phyloP scores from a whole-genome alignment of 2,329 filamentous ascomycete genomes.

The Alternaria viburni region DNA sequence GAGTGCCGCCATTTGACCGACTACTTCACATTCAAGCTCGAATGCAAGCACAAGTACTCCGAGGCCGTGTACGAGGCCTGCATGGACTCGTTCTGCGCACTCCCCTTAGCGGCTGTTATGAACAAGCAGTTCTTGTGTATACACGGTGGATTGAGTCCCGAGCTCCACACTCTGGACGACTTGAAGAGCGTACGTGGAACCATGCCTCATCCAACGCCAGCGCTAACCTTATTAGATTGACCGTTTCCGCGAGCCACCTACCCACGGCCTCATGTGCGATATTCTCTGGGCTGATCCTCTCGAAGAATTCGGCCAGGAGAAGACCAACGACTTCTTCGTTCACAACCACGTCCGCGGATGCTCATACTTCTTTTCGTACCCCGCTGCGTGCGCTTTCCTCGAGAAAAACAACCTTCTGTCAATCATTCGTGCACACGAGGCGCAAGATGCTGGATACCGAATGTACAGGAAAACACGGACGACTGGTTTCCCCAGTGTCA shows the following conservation, averaged over 20 bases:
- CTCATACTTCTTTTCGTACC: conserved; percentile 99
- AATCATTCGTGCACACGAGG: conserved; percentile 96
- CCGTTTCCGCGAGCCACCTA: conserved; percentile 95
- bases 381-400: conserved; percentile 93
- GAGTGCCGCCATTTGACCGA: conserved; percentile 98
- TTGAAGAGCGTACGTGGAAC: conserved; percentile 73
- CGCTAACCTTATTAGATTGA: conserved; percentile 71
- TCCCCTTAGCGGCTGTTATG: conserved; percentile 96
- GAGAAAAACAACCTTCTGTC: conserved; percentile 99
- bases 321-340: conserved; percentile 95
- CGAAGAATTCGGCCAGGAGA: conserved; percentile 98
- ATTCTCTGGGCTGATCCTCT: conserved; percentile 98
- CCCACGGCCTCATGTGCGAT: conserved; percentile 98
- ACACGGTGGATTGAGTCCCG: conserved; percentile 93
- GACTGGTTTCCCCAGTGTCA: conserved; percentile 97
- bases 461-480: conserved; percentile 99
- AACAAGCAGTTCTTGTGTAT: conserved; percentile 99
- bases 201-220: neutral
- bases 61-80: conserved; percentile 96
- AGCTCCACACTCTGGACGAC: conserved; percentile 94
- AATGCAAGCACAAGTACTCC: conserved; percentile 99
- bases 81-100: conserved; percentile 95
- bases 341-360: conserved; percentile 99
- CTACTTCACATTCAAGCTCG: conserved; percentile 99
- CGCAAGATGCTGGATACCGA: conserved; percentile 96